A percentile compares a stretch with the other conserved stretches of the same genome.
phyloP scores from a whole-genome alignment of 805 yeast genomes.

The Candida easanensis region DNA sequence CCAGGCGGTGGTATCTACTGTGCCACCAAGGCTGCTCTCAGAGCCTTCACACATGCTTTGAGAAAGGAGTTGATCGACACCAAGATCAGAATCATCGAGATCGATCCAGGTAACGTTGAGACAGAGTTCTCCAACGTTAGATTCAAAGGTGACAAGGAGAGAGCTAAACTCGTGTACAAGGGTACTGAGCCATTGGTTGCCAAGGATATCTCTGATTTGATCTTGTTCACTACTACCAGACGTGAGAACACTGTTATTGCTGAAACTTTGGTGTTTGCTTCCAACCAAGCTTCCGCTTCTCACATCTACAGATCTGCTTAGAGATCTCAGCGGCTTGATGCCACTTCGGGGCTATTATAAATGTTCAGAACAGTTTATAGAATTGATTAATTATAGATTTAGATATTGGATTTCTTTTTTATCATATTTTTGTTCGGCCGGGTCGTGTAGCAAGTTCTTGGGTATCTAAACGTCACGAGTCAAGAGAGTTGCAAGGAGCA shows the following conservation, averaged over 20 bases:
- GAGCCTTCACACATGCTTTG: constrained; percentile 65
- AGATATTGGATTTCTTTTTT: too few relatives aligned
- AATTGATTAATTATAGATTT: too few relatives aligned
- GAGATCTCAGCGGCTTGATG: not conserved
- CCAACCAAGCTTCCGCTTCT: constrained; percentile 73
- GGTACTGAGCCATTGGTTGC: constrained; percentile 57
- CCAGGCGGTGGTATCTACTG: constrained; percentile 80
- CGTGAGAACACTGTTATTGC: constrained; percentile 59
- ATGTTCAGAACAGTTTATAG: not conserved
- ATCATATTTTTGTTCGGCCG: too few relatives aligned
- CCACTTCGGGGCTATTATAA: too few relatives aligned
- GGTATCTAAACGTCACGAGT: too few relatives aligned
- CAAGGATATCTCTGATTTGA: constrained; percentile 39
- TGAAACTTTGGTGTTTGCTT: constrained; percentile 79
- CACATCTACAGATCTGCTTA: constrained; percentile 42
- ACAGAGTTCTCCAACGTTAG: constrained; percentile 63
- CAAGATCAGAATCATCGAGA: constrained; percentile 59
- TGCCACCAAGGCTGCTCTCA: constrained; percentile 73
- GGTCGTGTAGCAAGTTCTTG: too few relatives aligned
- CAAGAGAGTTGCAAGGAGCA: too few relatives aligned
- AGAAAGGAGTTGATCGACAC: constrained; percentile 75
- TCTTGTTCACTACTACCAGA: constrained; percentile 52
- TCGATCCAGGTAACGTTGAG: constrained; percentile 69
- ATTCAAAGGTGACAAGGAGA: constrained; percentile 52
- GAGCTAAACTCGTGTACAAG: constrained; percentile 55